Percentiles rank a stretch among this genome's conserved stretches.
phyloP scores from a whole-genome alignment of 208 protist genomes.

The Acanthamoeba sp. region DNA sequence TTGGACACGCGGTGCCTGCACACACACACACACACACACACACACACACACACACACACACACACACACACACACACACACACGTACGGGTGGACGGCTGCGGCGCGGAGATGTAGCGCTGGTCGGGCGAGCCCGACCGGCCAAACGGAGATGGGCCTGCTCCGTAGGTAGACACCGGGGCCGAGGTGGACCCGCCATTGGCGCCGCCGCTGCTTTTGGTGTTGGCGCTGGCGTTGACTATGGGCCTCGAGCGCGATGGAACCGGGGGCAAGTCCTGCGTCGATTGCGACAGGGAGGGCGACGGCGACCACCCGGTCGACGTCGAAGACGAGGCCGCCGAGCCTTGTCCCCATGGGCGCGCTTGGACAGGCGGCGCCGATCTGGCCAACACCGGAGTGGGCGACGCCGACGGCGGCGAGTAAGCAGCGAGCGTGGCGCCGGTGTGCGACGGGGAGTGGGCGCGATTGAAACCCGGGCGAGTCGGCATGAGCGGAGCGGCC shows the following conservation, averaged over 20 bases:
- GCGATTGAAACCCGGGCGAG: background rate
- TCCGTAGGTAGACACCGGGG: background rate
- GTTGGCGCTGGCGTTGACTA: background rate
- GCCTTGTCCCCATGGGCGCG: no score
- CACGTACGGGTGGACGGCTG: conserved; percentile 21
- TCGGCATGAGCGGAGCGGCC: no score
- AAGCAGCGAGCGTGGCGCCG: background rate
- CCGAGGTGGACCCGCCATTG: background rate
- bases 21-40: background rate
- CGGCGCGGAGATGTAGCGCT: background rate
- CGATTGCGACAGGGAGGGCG: background rate
- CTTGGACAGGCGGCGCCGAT: background rate
- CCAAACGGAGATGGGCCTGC: background rate
- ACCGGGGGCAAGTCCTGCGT: background rate
- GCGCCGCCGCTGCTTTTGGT: background rate
- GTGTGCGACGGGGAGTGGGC: no score
- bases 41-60: background rate
- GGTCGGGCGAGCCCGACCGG: background rate
- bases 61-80: background rate
- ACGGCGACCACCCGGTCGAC: background rate
- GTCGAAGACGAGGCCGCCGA: no score
- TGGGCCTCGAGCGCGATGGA: background rate
- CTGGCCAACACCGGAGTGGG: background rate
- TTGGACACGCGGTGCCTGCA: no score
- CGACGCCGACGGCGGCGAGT: background rate